Base-by-base conservation (phyloP, 306 rosid genomes). In the Psophocarpus tetragonolobus region DNA sequence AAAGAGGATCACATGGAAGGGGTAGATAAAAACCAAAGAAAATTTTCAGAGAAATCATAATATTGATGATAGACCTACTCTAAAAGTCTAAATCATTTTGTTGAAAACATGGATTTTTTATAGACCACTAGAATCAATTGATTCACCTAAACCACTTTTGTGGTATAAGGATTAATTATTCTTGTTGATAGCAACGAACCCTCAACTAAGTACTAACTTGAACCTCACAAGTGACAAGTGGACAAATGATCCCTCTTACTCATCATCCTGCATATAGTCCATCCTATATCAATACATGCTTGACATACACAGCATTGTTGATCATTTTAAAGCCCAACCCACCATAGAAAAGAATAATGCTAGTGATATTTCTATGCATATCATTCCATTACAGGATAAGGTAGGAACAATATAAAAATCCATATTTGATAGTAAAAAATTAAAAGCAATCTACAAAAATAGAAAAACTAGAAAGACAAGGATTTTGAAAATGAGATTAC, bases 401-500 rank as follows among this genome's bases (percentile, higher is more conserved):
- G 70, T 44, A 33, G 68, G 17, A 42, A 56, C 32, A 24, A 15
- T 23, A 33, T n/a, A 63, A 44, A 58, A 69, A 27, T 69, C 69
- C 36, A 71, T 27, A 17, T 38, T 75, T 71, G 44, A 42, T 50
- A 76, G 48, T n/a, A 69, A 60, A 77, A 42, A 42, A 17, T 23
- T 8, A 14, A 57, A 76, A 71, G 41, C 15, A 38, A 11, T 48
- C 64, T 21, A 27, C 39, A 61, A 62, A 84, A 62, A 51, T 29
- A 56, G 30, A 44, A 61, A 30, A 77, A 56, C 36, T 66, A 60
- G 47, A 53, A 69, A 38, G 45, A 79, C 57, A 24, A 76, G 67
- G 68, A 62, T 64, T 23, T 21, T 53, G 73, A 20, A 57, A 71
- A 81, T 66, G 77, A 75, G 69, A 62, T 91, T 92, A 95, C 98